Base-by-base conservation (phyloP, 2,329 filamentous ascomycete genomes). In the Xylaria sp. region DNA sequence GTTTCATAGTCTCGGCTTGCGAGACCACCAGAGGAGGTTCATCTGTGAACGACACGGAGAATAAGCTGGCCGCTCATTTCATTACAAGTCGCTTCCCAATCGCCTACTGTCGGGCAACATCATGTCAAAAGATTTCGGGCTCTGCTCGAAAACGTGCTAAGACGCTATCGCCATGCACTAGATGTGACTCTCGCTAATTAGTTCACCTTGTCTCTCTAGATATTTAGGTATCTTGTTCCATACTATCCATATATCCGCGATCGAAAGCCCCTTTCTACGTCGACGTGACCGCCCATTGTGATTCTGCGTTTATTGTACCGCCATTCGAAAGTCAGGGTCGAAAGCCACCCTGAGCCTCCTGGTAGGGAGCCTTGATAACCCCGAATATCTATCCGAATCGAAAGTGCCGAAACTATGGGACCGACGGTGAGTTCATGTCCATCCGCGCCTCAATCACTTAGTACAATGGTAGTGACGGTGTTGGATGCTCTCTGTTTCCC, bases 381-480 rank as follows among this genome's bases (percentile, higher is more conserved):
- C 12, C 10, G 23, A 39, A 53, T 28, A 48, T 28, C 25, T 34
- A 34, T 62, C 36, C 20, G 48, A 32, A 39, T 32, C 55, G 41
- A 67, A 8, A 56, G 59, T 46, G 45, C 60, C 52, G 48, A 53
- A 73, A 70, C 64, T 65, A 77, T 77, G 76, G 69, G 72, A 68
- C 70, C 73, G 41, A 71, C 73, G 48, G 76, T 77, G 52, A 75
- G 76, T 76, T 32, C 32, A 48, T 43, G 57, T 66, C 43, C 18
- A 15, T 15, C 32, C 18, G 36, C 41, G 28, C 30, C 23, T 28
- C 10, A 8, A 53, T 25, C 23, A 41, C 50, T 57, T 23, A 4
- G 2, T 12, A 6, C 20, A 4, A 52, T 45, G 5, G 18, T 34
- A 18, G 18, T 18, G n/a, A 8, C 3, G 18, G 25, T 25, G 10